Evolutionary conservation across 169 alveolate species (phyloP).

Genomic region (Cryptosporidium muris): DNA sequence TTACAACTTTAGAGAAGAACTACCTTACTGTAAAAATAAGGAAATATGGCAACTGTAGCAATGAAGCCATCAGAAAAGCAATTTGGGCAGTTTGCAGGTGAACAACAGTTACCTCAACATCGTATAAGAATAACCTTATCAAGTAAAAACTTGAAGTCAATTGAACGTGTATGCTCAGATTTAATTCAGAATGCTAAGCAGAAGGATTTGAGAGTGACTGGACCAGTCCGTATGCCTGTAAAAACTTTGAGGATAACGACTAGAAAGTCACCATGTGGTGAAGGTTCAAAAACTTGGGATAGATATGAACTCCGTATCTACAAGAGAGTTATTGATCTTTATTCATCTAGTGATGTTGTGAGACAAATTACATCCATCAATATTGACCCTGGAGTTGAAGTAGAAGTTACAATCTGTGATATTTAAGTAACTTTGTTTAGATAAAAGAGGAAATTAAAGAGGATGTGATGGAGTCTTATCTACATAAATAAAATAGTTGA

Average conservation of each 20-base stretch:
- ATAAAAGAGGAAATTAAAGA: constrained; percentile 5
- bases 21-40: neutral
- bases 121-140: constrained; percentile 91
- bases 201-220: constrained; percentile 89
- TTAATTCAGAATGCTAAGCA: constrained; percentile 92
- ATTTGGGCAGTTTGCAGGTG: constrained; percentile 75
- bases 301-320: constrained; percentile 96
- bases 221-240: constrained; percentile 98
- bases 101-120: constrained; percentile 88
- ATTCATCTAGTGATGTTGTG: constrained; percentile 95
- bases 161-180: constrained; percentile 92
- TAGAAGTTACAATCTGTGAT: constrained; percentile 92
- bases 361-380: constrained; percentile 95
- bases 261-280: constrained; percentile 98
- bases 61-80: constrained; percentile 62
- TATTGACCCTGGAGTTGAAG: constrained; percentile 97
- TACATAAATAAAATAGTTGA: neutral
- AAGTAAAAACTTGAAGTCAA: constrained; percentile 87
- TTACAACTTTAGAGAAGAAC: neutral
- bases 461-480: neutral
- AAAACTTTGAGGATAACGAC: constrained; percentile 93
- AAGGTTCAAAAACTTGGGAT: constrained; percentile 98
- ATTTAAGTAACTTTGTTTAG: constrained; percentile 65
- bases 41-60: constrained; percentile 57
- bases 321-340: constrained; percentile 96